Conservation (phyloP, 2,329 filamentous ascomycete species). For the Colletotrichum chlorophyti region DNA sequence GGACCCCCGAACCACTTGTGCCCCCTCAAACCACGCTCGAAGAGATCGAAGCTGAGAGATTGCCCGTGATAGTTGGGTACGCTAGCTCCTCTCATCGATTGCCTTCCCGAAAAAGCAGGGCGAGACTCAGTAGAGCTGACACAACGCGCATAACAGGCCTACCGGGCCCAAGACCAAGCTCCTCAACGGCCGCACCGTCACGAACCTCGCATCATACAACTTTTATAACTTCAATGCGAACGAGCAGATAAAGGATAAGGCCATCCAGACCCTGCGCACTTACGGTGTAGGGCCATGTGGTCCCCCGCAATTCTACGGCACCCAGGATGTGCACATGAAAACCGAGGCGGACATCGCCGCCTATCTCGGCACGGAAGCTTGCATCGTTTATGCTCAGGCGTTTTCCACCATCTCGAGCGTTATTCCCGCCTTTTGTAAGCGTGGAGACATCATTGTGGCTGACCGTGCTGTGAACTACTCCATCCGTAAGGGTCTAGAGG, state of each 20-base stretch:
- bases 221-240: slow-evolving; percentile 97
- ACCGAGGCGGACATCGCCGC: slow-evolving; percentile 92
- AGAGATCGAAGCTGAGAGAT: slow-evolving; percentile 80
- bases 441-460: slow-evolving; percentile 95
- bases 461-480: slow-evolving; percentile 94
- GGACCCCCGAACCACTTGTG: slow-evolving; percentile 93
- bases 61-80: slow-evolving; percentile 89
- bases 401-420: slow-evolving; percentile 98
- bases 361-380: slow-evolving; percentile 85
- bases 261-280: slow-evolving; percentile 89
- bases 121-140: too few species aligned
- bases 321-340: slow-evolving; percentile 97
- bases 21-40: slow-evolving; percentile 76
- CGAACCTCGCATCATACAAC: slow-evolving; percentile 93
- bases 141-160: too few species aligned
- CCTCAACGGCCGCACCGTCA: slow-evolving; percentile 86
- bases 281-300: slow-evolving; percentile 98
- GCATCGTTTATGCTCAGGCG: slow-evolving; percentile 94
- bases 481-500: slow-evolving; percentile 92
- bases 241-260: slow-evolving; percentile 92
- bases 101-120: too few species aligned
- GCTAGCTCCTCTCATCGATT: slow-evolving; percentile 26
- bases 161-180: slow-evolving; percentile 92
- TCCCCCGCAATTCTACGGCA: slow-evolving; percentile 97
- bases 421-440: slow-evolving; percentile 95